These are phyloP conservation scores for Amylocarpus encephaloides DNA, from an alignment of 2,329 filamentous ascomycete species.

Conservation along the genomic window DNA sequence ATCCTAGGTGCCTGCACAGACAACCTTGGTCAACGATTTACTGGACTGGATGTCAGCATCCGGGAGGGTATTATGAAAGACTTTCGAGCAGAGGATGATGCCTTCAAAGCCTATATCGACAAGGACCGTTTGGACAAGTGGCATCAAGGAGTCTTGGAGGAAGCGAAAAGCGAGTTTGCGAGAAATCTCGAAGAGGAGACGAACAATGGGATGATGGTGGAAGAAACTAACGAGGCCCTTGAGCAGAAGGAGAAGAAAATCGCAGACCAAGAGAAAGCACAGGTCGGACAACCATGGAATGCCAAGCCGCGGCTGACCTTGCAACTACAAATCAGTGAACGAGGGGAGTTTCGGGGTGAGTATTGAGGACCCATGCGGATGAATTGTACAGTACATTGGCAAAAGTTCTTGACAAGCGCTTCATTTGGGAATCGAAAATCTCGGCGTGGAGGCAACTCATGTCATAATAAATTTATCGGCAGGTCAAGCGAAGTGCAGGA, in stretches of 20 bases:
- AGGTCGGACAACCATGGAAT: constrained; percentile 22
- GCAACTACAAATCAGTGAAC: constrained; percentile 15
- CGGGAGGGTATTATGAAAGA: constrained; percentile 63
- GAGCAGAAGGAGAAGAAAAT: constrained; percentile 25
- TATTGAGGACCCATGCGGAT: neutral
- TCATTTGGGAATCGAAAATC: neutral
- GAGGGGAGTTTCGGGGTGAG: constrained; percentile 9
- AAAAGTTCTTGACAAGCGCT: too few species aligned
- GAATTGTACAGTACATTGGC: too few species aligned
- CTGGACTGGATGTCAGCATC: constrained; percentile 54
- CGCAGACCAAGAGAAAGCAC: constrained; percentile 24
- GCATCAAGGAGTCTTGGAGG: constrained; percentile 41
- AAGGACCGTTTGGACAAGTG: constrained; percentile 66
- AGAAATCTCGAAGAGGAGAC: constrained; percentile 29
- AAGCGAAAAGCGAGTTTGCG: constrained; percentile 35
- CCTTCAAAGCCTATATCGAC: constrained; percentile 58
- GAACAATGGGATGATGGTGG: constrained; percentile 20
- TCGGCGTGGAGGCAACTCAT: too few species aligned
- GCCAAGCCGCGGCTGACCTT: constrained; percentile 15
- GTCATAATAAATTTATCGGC: too few species aligned
- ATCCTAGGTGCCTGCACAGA: constrained; percentile 55
- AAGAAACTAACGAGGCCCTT: constrained; percentile 18
- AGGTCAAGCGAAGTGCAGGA: too few species aligned
- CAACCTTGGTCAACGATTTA: constrained; percentile 54
- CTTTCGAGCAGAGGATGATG: constrained; percentile 65